Conservation (phyloP, 2,329 filamentous ascomycete genomes). For the Cryphonectria carpinicola region DNA sequence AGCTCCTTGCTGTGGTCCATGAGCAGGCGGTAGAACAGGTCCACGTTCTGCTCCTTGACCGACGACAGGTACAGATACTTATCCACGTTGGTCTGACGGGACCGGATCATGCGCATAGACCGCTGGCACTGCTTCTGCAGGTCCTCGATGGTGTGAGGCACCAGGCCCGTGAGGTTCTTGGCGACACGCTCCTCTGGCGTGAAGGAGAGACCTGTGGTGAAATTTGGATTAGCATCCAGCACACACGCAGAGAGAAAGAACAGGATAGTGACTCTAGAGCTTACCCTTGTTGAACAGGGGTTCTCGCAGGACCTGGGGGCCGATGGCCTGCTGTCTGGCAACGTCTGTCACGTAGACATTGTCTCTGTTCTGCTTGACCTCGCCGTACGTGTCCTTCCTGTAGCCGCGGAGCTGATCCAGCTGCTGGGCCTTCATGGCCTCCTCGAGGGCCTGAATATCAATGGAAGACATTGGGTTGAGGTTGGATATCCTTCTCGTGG, state of each 20-base stretch:
- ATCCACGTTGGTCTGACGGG: conserved; percentile 72
- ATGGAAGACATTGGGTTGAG: conserved; percentile 61
- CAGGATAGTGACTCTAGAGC: neutral
- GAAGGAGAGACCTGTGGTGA: conserved; percentile 61
- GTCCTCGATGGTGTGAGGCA: conserved; percentile 67
- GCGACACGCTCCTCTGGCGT: conserved; percentile 64
- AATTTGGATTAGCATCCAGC: neutral
- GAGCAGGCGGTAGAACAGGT: conserved; percentile 82
- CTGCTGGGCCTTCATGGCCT: conserved; percentile 62
- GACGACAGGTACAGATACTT: conserved; percentile 82
- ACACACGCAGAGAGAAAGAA: too few species aligned
- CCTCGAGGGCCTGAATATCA: conserved; percentile 60
- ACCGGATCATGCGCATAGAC: conserved; percentile 75
- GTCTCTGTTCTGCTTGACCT: conserved; percentile 56
- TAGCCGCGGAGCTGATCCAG: conserved; percentile 66
- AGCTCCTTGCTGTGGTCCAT: conserved; percentile 78
- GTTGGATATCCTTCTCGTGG: conserved; percentile 52
- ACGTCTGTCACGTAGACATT: conserved; percentile 54
- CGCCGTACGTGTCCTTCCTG: conserved; percentile 57
- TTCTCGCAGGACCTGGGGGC: conserved; percentile 65
- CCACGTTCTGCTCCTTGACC: conserved; percentile 74
- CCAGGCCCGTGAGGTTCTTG: conserved; percentile 68
- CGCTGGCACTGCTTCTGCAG: conserved; percentile 63
- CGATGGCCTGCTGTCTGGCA: conserved; percentile 54
- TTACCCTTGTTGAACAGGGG: conserved; percentile 70